phyloP scores from a whole-genome alignment of 2,329 filamentous ascomycete genomes.

The Ceratocystis destructans region DNA sequence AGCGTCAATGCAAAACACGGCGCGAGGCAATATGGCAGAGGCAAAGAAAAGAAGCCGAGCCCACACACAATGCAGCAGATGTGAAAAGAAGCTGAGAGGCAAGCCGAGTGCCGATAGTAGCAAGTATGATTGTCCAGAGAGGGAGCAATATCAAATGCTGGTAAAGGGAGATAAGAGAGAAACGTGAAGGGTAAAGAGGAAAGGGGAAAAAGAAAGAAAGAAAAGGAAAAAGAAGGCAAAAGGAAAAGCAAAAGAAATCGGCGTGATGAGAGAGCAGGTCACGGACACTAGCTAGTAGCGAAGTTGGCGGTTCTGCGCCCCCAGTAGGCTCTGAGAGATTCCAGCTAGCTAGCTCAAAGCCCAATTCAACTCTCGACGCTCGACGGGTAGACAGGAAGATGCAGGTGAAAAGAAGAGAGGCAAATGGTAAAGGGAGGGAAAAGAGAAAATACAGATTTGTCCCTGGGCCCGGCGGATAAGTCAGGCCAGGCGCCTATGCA shows the following conservation, averaged over 20 bases:
- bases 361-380: background rate
- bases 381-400: background rate
- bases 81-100: background rate
- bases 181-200: background rate
- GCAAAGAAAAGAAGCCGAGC: background rate
- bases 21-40: background rate
- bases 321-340: background rate
- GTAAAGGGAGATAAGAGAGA: background rate
- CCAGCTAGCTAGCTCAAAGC: background rate
- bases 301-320: background rate
- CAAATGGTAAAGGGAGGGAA: background rate
- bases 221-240: background rate
- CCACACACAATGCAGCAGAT: background rate
- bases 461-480: background rate
- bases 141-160: background rate
- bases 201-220: background rate
- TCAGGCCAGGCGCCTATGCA: background rate
- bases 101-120: background rate
- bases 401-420: background rate
- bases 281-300: background rate
- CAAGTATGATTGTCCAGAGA: slow-evolving; percentile 1
- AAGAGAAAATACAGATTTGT: background rate
- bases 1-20: slow-evolving; percentile 4
- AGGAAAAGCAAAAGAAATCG: background rate
- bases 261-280: background rate